Conservation (phyloP, 1,284 basidiomycete species). For the Lignosus rhinocerotis region DNA sequence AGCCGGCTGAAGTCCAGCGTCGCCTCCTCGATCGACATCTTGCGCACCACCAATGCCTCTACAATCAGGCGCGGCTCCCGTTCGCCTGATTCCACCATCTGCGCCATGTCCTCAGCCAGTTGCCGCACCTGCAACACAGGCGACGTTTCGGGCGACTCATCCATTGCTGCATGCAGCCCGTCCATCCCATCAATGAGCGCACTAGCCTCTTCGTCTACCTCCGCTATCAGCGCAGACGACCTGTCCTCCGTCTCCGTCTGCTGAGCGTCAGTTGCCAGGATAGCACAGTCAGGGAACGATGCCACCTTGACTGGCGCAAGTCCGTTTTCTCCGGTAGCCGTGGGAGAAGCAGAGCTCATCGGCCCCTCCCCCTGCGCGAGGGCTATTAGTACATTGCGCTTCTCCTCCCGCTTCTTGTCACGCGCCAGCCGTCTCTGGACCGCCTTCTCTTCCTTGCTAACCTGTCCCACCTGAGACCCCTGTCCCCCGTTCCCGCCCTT, state of each 20-base stretch:
- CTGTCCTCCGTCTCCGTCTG: not conserved
- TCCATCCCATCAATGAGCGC: conserved; percentile 33
- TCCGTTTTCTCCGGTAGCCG: not conserved
- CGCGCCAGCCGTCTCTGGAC: conserved; percentile 47
- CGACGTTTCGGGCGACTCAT: conserved; percentile 11
- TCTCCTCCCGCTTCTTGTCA: conserved; percentile 48
- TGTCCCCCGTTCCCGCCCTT: conserved; percentile 6
- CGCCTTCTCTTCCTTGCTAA: conserved; percentile 35
- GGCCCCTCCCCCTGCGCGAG: conserved; percentile 13
- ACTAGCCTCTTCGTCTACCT: conserved; percentile 13
- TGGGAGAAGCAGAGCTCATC: not conserved
- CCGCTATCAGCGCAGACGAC: conserved; percentile 5
- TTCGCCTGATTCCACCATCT: conserved; percentile 19
- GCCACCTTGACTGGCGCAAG: not conserved
- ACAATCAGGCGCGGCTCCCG: conserved; percentile 61
- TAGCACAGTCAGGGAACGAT: not conserved
- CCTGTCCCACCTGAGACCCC: not conserved
- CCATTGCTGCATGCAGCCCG: conserved; percentile 34
- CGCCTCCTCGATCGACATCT: conserved; percentile 69
- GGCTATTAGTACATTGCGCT: conserved; percentile 33
- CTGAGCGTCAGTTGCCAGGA: not conserved
- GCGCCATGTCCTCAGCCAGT: conserved; percentile 7
- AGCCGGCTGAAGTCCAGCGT: conserved; percentile 76
- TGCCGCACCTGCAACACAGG: conserved; percentile 7
- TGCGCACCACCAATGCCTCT: conserved; percentile 76